A percentile compares a stretch with the other conserved stretches of the same genome.
phyloP scores from a whole-genome alignment of 2,329 filamentous ascomycete genomes.

The Tolypocladium ovalisporum region DNA sequence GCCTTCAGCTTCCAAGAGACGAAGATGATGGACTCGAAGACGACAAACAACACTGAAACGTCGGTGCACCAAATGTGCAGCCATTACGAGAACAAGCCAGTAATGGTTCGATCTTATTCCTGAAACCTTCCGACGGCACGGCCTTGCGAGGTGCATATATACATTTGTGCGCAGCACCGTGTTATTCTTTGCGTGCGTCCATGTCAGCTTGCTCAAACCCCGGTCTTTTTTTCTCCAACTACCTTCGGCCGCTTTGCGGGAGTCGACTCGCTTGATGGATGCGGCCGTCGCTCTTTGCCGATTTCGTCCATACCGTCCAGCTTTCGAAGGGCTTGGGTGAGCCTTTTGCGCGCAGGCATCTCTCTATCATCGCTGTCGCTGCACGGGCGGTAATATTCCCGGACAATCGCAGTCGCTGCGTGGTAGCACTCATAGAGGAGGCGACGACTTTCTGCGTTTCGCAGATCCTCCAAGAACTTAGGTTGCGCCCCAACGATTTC shows the following conservation, averaged over 20 bases:
- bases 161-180: neutral
- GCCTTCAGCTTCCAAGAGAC: constrained; percentile 69
- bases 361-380: constrained; percentile 37
- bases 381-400: constrained; percentile 42
- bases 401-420: constrained; percentile 38
- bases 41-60: constrained; percentile 4
- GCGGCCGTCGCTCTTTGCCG: constrained; percentile 15
- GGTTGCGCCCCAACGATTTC: neutral
- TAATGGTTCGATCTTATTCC: neutral
- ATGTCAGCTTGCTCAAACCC: neutral
- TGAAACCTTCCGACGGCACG: neutral
- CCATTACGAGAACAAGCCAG: neutral
- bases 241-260: constrained; percentile 32
- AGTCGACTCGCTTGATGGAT: constrained; percentile 28
- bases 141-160: neutral
- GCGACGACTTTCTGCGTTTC: constrained; percentile 33
- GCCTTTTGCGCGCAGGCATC: constrained; percentile 38
- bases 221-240: constrained; percentile 4
- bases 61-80: neutral
- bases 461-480: constrained; percentile 29
- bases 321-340: constrained; percentile 34
- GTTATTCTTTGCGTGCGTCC: neutral
- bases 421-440: constrained; percentile 50
- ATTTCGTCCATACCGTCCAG: constrained; percentile 30
- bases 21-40: constrained; percentile 43